phyloP scores from a whole-genome alignment of 176 grass and related monocot genomes.

The Aegilops longissima region DNA sequence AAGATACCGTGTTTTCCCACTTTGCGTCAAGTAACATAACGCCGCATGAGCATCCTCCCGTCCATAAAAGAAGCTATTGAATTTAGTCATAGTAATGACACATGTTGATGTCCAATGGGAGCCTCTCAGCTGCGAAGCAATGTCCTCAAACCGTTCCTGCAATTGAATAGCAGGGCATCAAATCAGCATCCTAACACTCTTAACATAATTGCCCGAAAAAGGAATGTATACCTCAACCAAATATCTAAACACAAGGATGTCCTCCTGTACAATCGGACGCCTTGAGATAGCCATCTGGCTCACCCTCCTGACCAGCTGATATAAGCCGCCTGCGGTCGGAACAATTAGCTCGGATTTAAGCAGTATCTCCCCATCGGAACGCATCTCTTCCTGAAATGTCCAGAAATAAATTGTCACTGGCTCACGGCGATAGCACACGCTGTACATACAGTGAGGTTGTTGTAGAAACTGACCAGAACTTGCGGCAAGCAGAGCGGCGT shows the following conservation, averaged over 20 bases:
- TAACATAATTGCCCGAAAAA: background rate
- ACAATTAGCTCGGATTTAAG: conserved; percentile 63
- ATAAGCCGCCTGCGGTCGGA: conserved; percentile 43
- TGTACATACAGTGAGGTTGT: background rate
- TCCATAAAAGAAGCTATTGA: conserved; percentile 44
- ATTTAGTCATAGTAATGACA: conserved; percentile 55
- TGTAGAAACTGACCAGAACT: conserved; percentile 51
- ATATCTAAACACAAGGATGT: conserved; percentile 54
- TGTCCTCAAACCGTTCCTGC: conserved; percentile 49
- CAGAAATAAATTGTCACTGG: background rate
- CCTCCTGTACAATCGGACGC: conserved; percentile 36
- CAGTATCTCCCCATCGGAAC: conserved; percentile 54
- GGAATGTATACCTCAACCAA: conserved; percentile 44
- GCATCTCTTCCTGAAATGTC: conserved; percentile 66
- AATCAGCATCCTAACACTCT: background rate
- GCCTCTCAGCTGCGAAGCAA: conserved; percentile 38
- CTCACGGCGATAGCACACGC: background rate
- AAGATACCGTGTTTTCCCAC: conserved; percentile 56
- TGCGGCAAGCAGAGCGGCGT: conserved; percentile 61
- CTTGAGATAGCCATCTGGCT: conserved; percentile 42
- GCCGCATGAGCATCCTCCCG: conserved; percentile 39
- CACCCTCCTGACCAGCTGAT: conserved; percentile 49
- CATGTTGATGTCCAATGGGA: conserved; percentile 63
- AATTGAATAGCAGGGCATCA: background rate
- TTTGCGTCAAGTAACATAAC: conserved; percentile 41